These are phyloP conservation scores for Aquilaria sinensis DNA, from an alignment of 345 rosid genomes.

Conservation along the genomic window DNA sequence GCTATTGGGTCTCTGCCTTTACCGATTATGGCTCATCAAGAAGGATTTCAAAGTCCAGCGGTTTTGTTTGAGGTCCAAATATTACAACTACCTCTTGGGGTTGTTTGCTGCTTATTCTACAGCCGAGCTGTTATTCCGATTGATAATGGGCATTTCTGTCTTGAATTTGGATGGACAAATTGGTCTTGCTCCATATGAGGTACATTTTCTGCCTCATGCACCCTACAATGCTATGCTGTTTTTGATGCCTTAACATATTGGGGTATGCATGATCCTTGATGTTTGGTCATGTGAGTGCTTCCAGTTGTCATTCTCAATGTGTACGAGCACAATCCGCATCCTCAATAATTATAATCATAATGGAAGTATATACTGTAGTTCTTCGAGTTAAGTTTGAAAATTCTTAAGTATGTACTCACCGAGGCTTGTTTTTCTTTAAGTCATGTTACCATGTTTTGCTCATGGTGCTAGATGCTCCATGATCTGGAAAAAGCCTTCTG, in stretches of 20 bases:
- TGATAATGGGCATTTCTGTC: conserved; percentile 82
- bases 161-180: conserved; percentile 66
- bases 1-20: conserved; percentile 61
- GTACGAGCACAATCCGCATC: no score
- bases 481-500: no score
- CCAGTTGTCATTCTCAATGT: no score
- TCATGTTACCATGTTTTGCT: no score
- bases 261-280: no score
- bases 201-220: conserved; percentile 16
- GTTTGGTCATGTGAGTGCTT: no score
- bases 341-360: no score
- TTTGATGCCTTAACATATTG: not conserved
- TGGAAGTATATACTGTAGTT: no score
- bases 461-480: no score
- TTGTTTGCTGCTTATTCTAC: conserved; percentile 64
- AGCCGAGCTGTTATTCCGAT: conserved; percentile 80
- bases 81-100: conserved; percentile 60
- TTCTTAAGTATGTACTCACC: no score
- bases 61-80: conserved; percentile 70
- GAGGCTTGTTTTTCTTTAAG: no score
- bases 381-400: no score
- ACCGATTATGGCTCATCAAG: conserved; percentile 67
- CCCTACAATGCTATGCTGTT: not conserved
- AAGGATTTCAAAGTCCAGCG: conserved; percentile 61
- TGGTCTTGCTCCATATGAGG: conserved; percentile 94